Evolutionary conservation across 371 early-diverging fungal species (phyloP).

Genomic region (Mucor indicus): DNA sequence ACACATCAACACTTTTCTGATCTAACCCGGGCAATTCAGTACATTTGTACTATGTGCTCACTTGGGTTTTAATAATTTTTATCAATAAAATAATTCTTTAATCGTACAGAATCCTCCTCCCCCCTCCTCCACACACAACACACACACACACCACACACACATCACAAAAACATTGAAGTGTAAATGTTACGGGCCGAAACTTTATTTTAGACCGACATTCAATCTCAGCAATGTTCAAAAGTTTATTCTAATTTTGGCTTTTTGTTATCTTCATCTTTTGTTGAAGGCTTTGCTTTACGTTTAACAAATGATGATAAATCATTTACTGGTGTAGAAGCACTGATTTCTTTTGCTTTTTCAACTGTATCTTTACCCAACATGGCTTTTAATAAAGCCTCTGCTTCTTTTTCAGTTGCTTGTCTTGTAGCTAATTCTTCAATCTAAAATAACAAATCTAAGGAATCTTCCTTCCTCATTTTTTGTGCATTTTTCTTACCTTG

Average conservation of each 20-base stretch:
- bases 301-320: conserved; percentile 44
- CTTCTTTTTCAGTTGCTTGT: conserved; percentile 38
- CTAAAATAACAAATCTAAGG: conserved; percentile 10
- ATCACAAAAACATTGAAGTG: not conserved
- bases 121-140: not conserved
- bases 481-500: conserved; percentile 46
- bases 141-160: not conserved
- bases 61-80: too few species aligned
- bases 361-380: conserved; percentile 16
- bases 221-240: too few species aligned
- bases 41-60: too few species aligned
- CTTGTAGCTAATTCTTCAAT: conserved; percentile 33
- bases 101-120: not conserved
- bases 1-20: too few species aligned
- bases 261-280: conserved; percentile 2
- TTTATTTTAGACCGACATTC: not conserved
- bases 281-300: conserved; percentile 23
- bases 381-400: conserved; percentile 31
- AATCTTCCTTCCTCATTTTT: too few species aligned
- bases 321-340: conserved; percentile 30
- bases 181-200: not conserved
- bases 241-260: conserved; percentile 13
- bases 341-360: conserved; percentile 2
- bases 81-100: too few species aligned
- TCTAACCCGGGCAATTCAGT: too few species aligned